A percentile compares a stretch with the other conserved stretches of the same genome.
Conservation (phyloP, 1,284 basidiomycete species). For the Moniliophthora roreri region DNA sequence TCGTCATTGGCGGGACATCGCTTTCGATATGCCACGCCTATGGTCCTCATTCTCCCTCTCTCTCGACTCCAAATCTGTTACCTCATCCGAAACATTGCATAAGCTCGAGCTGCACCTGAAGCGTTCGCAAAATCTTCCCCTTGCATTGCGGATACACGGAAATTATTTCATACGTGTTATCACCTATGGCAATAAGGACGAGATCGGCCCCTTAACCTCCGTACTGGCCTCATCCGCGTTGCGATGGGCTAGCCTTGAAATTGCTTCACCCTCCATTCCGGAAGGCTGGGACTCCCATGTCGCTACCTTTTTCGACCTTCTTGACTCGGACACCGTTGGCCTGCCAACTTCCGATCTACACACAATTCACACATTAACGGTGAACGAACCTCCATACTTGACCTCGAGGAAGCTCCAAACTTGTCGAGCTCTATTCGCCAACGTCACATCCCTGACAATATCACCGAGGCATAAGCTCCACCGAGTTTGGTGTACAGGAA, state of each 20-base stretch:
- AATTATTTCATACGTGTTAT: not conserved
- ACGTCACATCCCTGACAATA: not conserved
- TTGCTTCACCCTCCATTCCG: not conserved
- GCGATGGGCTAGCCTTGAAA: not conserved
- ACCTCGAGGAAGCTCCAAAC: too few relatives aligned
- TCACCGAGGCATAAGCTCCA: not conserved
- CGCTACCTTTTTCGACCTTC: not conserved
- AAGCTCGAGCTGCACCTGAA: not conserved
- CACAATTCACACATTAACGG: not conserved
- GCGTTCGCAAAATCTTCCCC: not conserved
- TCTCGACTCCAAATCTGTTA: not conserved
- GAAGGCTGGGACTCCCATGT: not conserved
- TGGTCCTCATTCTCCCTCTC: not conserved
- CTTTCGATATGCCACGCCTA: not conserved
- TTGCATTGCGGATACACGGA: not conserved
- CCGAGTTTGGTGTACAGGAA: not conserved
- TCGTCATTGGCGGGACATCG: not conserved
- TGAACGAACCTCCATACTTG: not conserved
- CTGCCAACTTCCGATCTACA: not conserved
- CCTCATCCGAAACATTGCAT: not conserved
- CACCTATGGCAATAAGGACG: not conserved
- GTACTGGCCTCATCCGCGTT: not conserved
- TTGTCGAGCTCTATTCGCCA: not conserved
- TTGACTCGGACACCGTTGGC: not conserved
- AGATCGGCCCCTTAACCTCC: not conserved